A percentile compares a stretch with the other conserved stretches of the same genome.
Conservation (phyloP, 805 yeast species). For the Ogataea paradorogensis region DNA sequence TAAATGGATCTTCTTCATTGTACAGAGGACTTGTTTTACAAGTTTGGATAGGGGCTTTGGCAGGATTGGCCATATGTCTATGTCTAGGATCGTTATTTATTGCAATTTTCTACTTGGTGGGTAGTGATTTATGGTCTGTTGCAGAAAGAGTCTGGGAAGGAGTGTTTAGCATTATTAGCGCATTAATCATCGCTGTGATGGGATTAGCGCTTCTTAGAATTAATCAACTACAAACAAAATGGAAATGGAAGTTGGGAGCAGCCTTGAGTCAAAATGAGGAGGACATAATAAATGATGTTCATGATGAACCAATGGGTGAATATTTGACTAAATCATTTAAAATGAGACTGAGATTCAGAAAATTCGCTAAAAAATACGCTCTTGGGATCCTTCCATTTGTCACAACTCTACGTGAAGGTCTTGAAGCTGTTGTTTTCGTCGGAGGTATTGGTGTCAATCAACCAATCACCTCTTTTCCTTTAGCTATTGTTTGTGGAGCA, state of each 20-base stretch:
- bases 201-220: slow-evolving; percentile 79
- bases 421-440: slow-evolving; percentile 87
- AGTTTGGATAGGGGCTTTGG: slow-evolving; percentile 76
- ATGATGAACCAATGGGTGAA: slow-evolving; percentile 19
- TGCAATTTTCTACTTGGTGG: slow-evolving; percentile 66
- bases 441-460: slow-evolving; percentile 84
- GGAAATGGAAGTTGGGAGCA: slow-evolving; percentile 54
- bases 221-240: slow-evolving; percentile 78
- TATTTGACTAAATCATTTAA: slow-evolving; percentile 13
- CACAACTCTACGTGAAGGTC: slow-evolving; percentile 84
- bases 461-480: slow-evolving; percentile 61
- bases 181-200: slow-evolving; percentile 79
- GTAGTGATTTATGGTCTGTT: slow-evolving; percentile 81
- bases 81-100: slow-evolving; percentile 72
- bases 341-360: slow-evolving; percentile 26
- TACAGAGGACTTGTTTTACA: slow-evolving; percentile 57
- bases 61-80: slow-evolving; percentile 69
- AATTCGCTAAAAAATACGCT: slow-evolving; percentile 60
- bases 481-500: slow-evolving; percentile 60
- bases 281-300: slow-evolving; percentile 13
- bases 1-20: slow-evolving; percentile 29
- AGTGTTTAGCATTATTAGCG: slow-evolving; percentile 70
- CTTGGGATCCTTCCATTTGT: slow-evolving; percentile 72
- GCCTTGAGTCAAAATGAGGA: slow-evolving; percentile 24
- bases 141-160: slow-evolving; percentile 94